phyloP scores from a whole-genome alignment of 495 filamentous ascomycete species.

The Astrocystis sublimbata region DNA sequence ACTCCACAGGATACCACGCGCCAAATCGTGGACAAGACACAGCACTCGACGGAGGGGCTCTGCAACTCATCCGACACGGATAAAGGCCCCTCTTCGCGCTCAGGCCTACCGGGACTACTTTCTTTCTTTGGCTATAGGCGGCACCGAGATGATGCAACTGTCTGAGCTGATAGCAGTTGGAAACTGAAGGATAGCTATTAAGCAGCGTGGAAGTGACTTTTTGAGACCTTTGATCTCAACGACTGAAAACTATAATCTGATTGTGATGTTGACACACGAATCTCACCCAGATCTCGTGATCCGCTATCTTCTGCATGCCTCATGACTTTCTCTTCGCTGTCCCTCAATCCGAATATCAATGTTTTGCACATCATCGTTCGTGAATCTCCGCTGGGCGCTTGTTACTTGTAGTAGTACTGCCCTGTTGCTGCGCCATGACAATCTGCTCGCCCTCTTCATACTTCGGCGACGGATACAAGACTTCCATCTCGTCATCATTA shows the following conservation, averaged over 20 bases:
- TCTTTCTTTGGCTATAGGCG: neutral
- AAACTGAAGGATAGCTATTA: neutral
- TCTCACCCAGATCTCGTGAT: too few relatives aligned
- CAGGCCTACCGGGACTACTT: neutral
- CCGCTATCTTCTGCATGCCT: too few relatives aligned
- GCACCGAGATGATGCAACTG: neutral
- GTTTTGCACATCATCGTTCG: slow-evolving; percentile 21
- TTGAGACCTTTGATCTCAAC: too few relatives aligned
- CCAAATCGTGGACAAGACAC: neutral
- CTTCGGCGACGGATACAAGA: neutral
- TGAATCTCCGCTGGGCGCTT: neutral
- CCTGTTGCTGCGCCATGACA: slow-evolving; percentile 20
- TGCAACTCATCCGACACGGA: neutral
- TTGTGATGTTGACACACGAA: too few relatives aligned
- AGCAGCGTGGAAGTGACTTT: too few relatives aligned
- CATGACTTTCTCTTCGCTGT: too few relatives aligned
- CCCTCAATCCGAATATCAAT: neutral
- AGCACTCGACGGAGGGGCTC: neutral
- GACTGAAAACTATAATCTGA: too few relatives aligned
- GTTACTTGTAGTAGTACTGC: neutral
- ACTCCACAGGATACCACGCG: neutral
- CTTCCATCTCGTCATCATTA: neutral
- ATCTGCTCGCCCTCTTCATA: slow-evolving; percentile 12
- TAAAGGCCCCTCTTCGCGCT: neutral
- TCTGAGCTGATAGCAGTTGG: neutral